Evolutionary conservation across 768 basidiomycete genomes (phyloP).

Genomic region (Gelatoporia subvermispora): DNA sequence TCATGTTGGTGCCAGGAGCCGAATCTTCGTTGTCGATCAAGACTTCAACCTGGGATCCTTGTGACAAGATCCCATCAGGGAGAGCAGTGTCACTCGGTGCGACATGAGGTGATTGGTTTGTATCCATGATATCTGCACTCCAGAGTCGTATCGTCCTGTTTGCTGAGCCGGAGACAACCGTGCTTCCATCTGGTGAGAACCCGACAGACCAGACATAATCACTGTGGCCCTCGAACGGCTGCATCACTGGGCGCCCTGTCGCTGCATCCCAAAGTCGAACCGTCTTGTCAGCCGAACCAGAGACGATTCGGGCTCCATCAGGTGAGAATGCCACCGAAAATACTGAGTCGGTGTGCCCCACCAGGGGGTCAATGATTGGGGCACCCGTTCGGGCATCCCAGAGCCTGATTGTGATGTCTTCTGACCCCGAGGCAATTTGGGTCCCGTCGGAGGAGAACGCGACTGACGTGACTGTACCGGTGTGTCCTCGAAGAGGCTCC

Average conservation of each 20-base stretch:
- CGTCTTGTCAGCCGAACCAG: constrained; percentile 2
- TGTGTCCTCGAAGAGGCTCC: constrained; percentile 11
- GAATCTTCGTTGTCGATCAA: constrained; percentile 21
- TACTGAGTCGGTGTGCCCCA: constrained; percentile 10
- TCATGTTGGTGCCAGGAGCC: constrained; percentile 18
- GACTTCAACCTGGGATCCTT: constrained; percentile 16
- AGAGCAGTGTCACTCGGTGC: too few species aligned
- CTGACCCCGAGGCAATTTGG: constrained; percentile 17
- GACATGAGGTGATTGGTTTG: too few species aligned
- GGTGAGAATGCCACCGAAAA: constrained; percentile 24
- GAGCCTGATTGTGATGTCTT: constrained; percentile 18
- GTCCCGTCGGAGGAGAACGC: constrained; percentile 16
- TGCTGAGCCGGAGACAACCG: too few species aligned
- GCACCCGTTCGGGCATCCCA: constrained; percentile 13
- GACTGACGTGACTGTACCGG: constrained; percentile 22
- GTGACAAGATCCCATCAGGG: constrained; percentile 2
- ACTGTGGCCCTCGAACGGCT: too few species aligned
- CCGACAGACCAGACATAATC: too few species aligned
- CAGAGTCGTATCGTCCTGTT: too few species aligned
- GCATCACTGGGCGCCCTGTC: neutral
- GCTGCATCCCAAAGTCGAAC: constrained; percentile 5
- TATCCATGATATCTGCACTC: too few species aligned
- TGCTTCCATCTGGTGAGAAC: too few species aligned
- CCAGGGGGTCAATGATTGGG: neutral
- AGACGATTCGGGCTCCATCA: constrained; percentile 12